Conservation (phyloP, 345 rosid species). For the Eucalyptus erythrocorys region DNA sequence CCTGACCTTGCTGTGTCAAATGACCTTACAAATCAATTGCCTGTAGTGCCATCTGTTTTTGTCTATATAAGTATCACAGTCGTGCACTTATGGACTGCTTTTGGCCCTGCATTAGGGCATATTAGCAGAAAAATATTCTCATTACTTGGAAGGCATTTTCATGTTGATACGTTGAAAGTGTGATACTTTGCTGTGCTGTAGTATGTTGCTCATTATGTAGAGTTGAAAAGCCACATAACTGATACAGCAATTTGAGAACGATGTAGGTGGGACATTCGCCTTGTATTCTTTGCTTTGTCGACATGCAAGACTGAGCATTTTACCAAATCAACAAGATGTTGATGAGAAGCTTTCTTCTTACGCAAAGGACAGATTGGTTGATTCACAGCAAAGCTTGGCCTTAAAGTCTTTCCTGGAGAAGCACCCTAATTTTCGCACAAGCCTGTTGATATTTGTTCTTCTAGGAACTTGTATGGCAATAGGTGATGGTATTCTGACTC, state of each 20-base stretch:
- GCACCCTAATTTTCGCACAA: constrained; percentile 32
- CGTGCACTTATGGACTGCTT: background rate
- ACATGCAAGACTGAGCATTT: constrained; percentile 51
- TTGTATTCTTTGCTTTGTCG: constrained; percentile 84
- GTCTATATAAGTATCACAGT: background rate
- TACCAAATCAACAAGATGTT: constrained; percentile 76
- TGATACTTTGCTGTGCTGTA: background rate
- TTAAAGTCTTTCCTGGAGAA: constrained; percentile 50
- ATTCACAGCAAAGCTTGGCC: constrained; percentile 35
- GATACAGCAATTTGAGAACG: background rate
- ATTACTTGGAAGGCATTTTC: background rate
- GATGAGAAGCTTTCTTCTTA: constrained; percentile 67
- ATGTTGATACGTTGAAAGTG: background rate
- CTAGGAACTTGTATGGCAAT: constrained; percentile 75
- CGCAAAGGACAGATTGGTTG: constrained; percentile 29
- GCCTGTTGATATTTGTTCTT: constrained; percentile 51
- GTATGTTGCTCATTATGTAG: background rate
- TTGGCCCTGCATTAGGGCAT: background rate
- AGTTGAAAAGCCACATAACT: background rate
- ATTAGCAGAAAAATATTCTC: background rate
- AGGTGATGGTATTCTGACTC: constrained; percentile 72
- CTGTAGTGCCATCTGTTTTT: background rate
- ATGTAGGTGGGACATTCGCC: constrained; percentile 85
- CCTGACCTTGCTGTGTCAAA: background rate
- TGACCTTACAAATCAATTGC: background rate